Conservation (phyloP, 2,329 filamentous ascomycete genomes). For the Myriosclerotinia duriaeana region DNA sequence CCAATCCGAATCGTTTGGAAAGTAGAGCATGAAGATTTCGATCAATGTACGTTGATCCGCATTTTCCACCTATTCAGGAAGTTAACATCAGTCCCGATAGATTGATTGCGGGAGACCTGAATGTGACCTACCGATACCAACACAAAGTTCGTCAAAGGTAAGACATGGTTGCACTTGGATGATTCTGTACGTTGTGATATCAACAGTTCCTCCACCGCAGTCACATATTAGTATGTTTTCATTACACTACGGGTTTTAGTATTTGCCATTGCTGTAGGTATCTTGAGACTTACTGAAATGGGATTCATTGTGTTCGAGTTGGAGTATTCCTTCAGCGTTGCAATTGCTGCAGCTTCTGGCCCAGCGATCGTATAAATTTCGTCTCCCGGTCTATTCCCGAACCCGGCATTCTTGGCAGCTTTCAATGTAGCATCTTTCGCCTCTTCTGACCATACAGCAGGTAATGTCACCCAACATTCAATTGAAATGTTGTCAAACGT, state of each 20-base stretch:
- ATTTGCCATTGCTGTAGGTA: background rate
- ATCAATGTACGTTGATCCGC: conserved; percentile 35
- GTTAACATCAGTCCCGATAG: background rate
- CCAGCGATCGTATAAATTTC: conserved; percentile 35
- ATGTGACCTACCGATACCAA: conserved; percentile 20
- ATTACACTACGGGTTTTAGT: too few relatives aligned
- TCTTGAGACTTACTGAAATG: conserved; percentile 24
- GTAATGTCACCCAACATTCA: conserved; percentile 36
- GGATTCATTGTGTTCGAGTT: conserved; percentile 23
- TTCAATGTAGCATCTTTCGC: conserved; percentile 32
- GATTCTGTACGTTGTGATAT: conserved; percentile 35
- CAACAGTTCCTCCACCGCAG: conserved; percentile 35
- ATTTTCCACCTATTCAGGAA: conserved; percentile 31
- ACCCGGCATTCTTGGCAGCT: conserved; percentile 33
- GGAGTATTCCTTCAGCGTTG: conserved; percentile 28
- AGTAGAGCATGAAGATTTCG: conserved; percentile 33
- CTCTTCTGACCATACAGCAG: conserved; percentile 36
- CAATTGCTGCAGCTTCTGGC: conserved; percentile 36
- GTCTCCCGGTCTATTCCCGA: conserved; percentile 27
- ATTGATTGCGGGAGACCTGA: background rate
- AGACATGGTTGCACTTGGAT: conserved; percentile 27
- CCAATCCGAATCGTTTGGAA: conserved; percentile 28
- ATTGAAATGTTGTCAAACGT: conserved; percentile 30
- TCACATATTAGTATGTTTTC: conserved; percentile 36
- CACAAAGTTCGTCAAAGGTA: conserved; percentile 31